A percentile compares a stretch with the other conserved stretches of the same genome.
Conservation (phyloP, 805 yeast species). For the Kluyveromyces wickerhamii region DNA sequence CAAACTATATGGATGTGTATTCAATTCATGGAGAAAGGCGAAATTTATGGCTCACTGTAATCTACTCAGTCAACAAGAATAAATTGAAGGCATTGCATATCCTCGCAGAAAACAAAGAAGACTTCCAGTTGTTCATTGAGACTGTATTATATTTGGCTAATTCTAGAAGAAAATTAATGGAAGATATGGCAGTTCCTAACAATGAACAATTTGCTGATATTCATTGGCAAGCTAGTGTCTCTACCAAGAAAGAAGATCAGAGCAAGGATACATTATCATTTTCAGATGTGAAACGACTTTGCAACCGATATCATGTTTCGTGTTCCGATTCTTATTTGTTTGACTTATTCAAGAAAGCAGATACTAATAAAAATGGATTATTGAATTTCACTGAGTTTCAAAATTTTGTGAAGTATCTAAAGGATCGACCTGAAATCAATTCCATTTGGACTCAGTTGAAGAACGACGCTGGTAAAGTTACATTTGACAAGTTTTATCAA, state of each 20-base stretch:
- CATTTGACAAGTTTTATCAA: conserved; percentile 26
- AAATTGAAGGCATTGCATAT: conserved; percentile 75
- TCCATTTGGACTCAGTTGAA: conserved; percentile 39
- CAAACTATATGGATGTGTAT: conserved; percentile 79
- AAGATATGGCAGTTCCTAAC: conserved; percentile 52
- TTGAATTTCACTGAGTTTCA: conserved; percentile 70
- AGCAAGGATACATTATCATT: conserved; percentile 41
- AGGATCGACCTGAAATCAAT: conserved; percentile 54
- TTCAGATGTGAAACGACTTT: conserved; percentile 57
- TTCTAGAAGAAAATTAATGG: conserved; percentile 54
- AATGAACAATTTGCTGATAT: conserved; percentile 51
- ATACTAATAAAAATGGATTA: conserved; percentile 39
- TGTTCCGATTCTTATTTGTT: conserved; percentile 47
- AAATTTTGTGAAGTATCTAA: conserved; percentile 58
- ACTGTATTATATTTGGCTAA: conserved; percentile 49
- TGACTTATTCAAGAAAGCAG: conserved; percentile 47
- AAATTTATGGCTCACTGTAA: conserved; percentile 70
- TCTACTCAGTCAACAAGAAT: conserved; percentile 53
- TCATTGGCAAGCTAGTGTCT: conserved; percentile 51
- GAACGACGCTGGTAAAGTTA: conserved; percentile 17
- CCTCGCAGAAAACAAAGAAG: conserved; percentile 48
- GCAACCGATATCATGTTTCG: conserved; percentile 64
- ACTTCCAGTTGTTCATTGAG: conserved; percentile 45
- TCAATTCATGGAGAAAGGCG: conserved; percentile 60
- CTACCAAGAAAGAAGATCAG: conserved; percentile 29